phyloP scores from a whole-genome alignment of 176 grass and related monocot genomes.

The Aegilops umbellulata region DNA sequence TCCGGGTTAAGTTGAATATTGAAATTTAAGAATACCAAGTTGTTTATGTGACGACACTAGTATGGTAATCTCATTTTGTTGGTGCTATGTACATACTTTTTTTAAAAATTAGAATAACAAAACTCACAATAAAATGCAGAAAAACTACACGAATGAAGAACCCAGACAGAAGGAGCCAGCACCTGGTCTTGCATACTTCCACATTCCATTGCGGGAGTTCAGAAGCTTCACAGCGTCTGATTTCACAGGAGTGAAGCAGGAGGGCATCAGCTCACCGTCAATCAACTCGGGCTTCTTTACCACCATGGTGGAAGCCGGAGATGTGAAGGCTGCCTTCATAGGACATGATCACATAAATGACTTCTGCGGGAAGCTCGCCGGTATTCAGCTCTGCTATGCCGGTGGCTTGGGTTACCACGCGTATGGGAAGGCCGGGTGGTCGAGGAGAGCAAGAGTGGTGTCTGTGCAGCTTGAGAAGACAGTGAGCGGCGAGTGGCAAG shows the following conservation, averaged over 20 bases:
- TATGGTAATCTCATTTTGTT: neutral
- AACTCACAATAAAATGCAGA: conserved; percentile 46
- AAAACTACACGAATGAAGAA: conserved; percentile 45
- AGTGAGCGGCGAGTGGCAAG: conserved; percentile 54
- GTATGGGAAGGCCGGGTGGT: conserved; percentile 87
- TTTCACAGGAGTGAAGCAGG: conserved; percentile 84
- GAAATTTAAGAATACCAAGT: neutral
- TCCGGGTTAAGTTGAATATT: neutral
- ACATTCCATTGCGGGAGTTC: conserved; percentile 91
- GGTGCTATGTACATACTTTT: neutral
- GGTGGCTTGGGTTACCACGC: conserved; percentile 97
- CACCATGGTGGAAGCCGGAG: conserved; percentile 84
- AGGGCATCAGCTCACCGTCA: conserved; percentile 72
- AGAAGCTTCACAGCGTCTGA: conserved; percentile 58
- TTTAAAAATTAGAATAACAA: neutral
- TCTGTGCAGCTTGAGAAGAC: conserved; percentile 74
- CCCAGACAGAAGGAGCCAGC: conserved; percentile 65
- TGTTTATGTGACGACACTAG: neutral
- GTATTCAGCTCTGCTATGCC: conserved; percentile 82
- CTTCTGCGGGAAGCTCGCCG: conserved; percentile 75
- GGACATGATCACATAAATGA: conserved; percentile 95
- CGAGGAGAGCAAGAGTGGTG: conserved; percentile 88
- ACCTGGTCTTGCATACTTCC: conserved; percentile 84
- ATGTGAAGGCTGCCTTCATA: conserved; percentile 77
- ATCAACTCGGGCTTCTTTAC: conserved; percentile 91